phyloP scores from a whole-genome alignment of 1,139 yeast species.

The Candida tropicalis region DNA sequence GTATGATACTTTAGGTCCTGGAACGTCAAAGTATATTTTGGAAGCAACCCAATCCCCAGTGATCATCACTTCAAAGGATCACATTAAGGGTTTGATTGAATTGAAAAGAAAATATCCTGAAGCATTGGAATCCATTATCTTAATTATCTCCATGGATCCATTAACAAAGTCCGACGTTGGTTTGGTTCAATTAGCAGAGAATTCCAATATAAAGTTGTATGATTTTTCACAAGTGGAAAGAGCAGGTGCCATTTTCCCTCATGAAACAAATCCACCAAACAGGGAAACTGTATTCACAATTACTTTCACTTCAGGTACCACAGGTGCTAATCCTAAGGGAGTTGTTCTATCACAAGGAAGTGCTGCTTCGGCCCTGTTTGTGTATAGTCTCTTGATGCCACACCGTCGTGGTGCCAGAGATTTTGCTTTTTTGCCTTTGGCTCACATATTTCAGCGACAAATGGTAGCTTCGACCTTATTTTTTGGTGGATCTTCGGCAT shows the following conservation, averaged over 20 bases:
- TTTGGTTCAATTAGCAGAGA: slow-evolving; percentile 26
- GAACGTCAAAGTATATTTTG: slow-evolving; percentile 37
- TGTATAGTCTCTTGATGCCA: slow-evolving; percentile 14
- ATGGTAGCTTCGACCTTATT: slow-evolving; percentile 30
- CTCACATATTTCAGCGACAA: slow-evolving; percentile 46
- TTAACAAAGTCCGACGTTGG: slow-evolving; percentile 20
- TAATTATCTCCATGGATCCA: slow-evolving; percentile 43
- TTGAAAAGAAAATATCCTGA: slow-evolving; percentile 30
- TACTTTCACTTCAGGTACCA: slow-evolving; percentile 47
- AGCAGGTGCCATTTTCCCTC: slow-evolving; percentile 29
- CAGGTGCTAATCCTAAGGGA: slow-evolving; percentile 46
- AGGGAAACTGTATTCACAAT: slow-evolving; percentile 38
- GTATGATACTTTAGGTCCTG: slow-evolving; percentile 43
- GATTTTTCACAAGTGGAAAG: slow-evolving; percentile 37
- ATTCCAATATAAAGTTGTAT: slow-evolving; percentile 26
- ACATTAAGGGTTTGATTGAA: slow-evolving; percentile 27
- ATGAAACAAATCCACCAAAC: slow-evolving; percentile 27
- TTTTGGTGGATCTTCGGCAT: slow-evolving; percentile 44
- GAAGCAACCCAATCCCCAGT: slow-evolving; percentile 39
- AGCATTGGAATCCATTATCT: slow-evolving; percentile 29
- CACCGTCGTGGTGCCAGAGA: slow-evolving; percentile 19
- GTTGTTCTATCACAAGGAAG: slow-evolving; percentile 36
- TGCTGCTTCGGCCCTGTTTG: slow-evolving; percentile 26
- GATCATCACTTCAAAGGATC: slow-evolving; percentile 35
- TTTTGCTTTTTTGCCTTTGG: slow-evolving; percentile 34